Evolutionary conservation across 2,329 filamentous ascomycete species (phyloP).

Genomic region (Phialophora tarda): DNA sequence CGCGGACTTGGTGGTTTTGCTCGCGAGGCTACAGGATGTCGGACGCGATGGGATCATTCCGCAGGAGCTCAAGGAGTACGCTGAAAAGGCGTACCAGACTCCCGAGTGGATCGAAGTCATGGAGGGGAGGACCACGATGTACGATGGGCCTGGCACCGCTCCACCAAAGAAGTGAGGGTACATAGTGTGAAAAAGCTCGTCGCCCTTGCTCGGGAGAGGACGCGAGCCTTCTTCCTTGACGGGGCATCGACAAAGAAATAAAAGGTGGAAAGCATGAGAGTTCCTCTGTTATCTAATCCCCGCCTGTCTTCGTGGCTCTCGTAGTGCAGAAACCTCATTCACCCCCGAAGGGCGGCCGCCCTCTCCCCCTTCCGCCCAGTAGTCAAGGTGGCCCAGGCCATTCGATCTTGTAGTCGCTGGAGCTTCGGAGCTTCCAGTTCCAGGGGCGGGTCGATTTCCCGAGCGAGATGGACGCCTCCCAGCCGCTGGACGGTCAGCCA

Average conservation of each 20-base stretch:
- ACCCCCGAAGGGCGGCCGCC: background rate
- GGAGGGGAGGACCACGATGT: conserved; percentile 17
- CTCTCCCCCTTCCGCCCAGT: background rate
- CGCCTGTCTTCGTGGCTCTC: background rate
- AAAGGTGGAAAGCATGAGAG: conserved; percentile 2
- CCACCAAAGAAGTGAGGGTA: conserved; percentile 3
- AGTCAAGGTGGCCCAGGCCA: conserved; percentile 1
- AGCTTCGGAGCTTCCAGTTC: background rate
- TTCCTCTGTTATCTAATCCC: background rate
- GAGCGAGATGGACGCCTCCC: background rate
- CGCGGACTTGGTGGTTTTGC: conserved; percentile 13
- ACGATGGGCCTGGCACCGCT: background rate
- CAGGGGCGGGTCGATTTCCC: background rate
- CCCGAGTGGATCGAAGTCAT: conserved; percentile 15
- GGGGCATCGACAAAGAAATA: background rate
- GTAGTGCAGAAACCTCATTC: background rate
- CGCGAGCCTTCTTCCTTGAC: background rate
- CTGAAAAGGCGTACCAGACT: conserved; percentile 8
- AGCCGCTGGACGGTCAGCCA: conserved; percentile 4
- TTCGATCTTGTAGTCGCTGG: background rate
- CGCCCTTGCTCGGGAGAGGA: conserved; percentile 5
- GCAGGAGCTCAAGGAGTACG: conserved; percentile 12
- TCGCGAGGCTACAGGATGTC: conserved; percentile 19
- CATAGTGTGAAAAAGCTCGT: background rate
- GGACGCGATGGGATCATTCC: conserved; percentile 14